A percentile compares a stretch with the other conserved stretches of the same genome.
Conservation (phyloP, 352 stramenopile species). For the Globisporangium cystogenes region DNA sequence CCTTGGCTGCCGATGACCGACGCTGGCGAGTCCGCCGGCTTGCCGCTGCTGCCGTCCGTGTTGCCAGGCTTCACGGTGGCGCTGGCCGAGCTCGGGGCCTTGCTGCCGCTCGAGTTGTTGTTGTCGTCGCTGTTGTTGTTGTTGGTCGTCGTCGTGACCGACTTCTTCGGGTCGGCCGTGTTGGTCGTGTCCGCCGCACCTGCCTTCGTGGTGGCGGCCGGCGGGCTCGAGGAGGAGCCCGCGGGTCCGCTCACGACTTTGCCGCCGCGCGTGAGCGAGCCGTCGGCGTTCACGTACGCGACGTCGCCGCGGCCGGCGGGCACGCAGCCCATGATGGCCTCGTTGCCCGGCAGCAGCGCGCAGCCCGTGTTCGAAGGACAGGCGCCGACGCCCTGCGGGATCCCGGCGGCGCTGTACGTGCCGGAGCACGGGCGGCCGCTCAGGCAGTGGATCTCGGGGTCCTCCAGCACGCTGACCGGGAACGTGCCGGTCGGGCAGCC, state of each 20-base stretch:
- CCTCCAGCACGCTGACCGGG: constrained; percentile 64
- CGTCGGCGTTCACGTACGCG: constrained; percentile 68
- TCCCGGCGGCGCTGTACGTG: constrained; percentile 40
- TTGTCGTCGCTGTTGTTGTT: constrained; percentile 11
- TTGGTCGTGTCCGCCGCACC: constrained; percentile 6
- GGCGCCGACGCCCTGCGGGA: constrained; percentile 40
- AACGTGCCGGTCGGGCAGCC: constrained; percentile 38
- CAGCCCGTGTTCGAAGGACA: constrained; percentile 51
- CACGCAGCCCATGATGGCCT: constrained; percentile 67
- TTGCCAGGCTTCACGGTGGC: constrained; percentile 8
- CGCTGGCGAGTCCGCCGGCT: background rate
- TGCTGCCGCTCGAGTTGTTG: background rate
- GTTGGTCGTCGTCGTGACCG: constrained; percentile 1
- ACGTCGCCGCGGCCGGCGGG: constrained; percentile 38
- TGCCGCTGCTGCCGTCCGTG: constrained; percentile 1
- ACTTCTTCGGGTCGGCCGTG: background rate
- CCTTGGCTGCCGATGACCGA: constrained; percentile 9
- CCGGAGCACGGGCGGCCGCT: constrained; percentile 49
- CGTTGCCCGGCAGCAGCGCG: constrained; percentile 49
- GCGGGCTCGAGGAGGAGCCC: background rate
- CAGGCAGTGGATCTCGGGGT: constrained; percentile 46
- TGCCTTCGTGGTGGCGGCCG: background rate
- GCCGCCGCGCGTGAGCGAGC: constrained; percentile 46
- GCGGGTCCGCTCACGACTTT: constrained; percentile 15
- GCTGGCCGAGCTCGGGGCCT: background rate